Conservation (phyloP, 164 flowering plant species). For the Piper betle region DNA sequence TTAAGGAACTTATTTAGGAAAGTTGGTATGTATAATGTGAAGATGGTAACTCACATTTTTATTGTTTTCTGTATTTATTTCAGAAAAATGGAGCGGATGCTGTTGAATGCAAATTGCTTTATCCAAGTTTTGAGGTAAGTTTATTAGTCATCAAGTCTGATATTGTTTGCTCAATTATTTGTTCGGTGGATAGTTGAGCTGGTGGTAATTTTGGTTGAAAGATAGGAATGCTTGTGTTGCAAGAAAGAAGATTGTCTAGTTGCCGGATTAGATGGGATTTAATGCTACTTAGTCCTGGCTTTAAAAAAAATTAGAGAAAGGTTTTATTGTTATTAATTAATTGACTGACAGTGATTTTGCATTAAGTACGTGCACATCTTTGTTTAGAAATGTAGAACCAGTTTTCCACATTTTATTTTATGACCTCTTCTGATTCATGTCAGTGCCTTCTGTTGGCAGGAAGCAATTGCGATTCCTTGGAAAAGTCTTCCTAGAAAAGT, state of each 20-base stretch:
- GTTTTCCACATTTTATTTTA: neutral
- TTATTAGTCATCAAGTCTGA: neutral
- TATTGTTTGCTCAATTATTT: neutral
- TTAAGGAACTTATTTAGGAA: neutral
- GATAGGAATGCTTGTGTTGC: neutral
- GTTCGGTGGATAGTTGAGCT: neutral
- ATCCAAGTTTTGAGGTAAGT: conserved; percentile 85
- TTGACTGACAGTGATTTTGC: neutral
- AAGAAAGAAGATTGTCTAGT: too few relatives aligned
- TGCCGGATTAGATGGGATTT: too few relatives aligned
- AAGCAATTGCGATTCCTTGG: conserved; percentile 78
- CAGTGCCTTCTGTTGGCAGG: conserved; percentile 33
- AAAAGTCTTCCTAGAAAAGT: conserved; percentile 47
- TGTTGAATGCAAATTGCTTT: conserved; percentile 40
- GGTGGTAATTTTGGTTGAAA: neutral
- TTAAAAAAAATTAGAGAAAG: neutral
- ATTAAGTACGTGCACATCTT: neutral
- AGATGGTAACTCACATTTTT: neutral
- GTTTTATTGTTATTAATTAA: neutral
- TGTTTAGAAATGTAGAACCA: neutral
- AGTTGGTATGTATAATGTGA: neutral
- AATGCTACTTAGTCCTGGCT: neutral
- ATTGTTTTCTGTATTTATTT: neutral
- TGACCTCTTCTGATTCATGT: neutral
- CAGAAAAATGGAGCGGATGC: conserved; percentile 62